Base-by-base conservation (phyloP, 768 basidiomycete genomes). In the Boletus pseudopeckii region DNA sequence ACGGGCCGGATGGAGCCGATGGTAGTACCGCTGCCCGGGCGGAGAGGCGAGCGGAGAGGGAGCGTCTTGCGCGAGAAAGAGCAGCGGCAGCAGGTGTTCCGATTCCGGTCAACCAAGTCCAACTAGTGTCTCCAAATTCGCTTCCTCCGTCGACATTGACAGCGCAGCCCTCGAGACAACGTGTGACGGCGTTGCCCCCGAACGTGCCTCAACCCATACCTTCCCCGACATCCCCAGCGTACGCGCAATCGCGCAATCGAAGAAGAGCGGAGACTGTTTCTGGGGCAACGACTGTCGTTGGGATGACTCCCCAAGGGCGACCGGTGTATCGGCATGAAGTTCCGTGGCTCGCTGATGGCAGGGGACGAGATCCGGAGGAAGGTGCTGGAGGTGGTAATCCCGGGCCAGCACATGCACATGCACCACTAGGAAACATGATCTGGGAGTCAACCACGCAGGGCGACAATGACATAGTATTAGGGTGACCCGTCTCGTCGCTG, bases 11-110 rank as follows among this genome's bases (percentile, higher is more conserved):
- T n/a, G 55, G 33, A 22, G 0, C n/a, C 5, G 66, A 61, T 45
- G 57, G 50, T 9, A 52, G 32, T 33, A 54, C 48, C 1, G 54
- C 49, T 22, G 63, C 62, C 39, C 60, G 69, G 13, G 57, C 62
- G 24, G 75, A 77, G 50, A 65, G 75, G 34, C 61, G 75, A 45
- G 72, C 70, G 4, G 71, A 74, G 52, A 72, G 75, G 37, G 75
- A 76, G 45, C 67, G 66, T 28, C 41, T 57, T 17, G 55, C 57
- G 1, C 64, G 68, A 42, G 69, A 70, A 50, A 57, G 69, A 28
- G 68, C 57, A 4, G 44, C 50, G 8, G 58, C 47, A 22, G 43
- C 50, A 26, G 55, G 57, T 17, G 39, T 54, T 3, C 39, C 61
- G 22, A 56, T 62, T 41, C 37, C 66, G 13, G 43, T 53, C 13